Percentiles rank a stretch among this genome's conserved stretches.
These are phyloP conservation scores for Bertia moriformis DNA, from an alignment of 2,329 filamentous ascomycete genomes.

Conservation along the genomic window DNA sequence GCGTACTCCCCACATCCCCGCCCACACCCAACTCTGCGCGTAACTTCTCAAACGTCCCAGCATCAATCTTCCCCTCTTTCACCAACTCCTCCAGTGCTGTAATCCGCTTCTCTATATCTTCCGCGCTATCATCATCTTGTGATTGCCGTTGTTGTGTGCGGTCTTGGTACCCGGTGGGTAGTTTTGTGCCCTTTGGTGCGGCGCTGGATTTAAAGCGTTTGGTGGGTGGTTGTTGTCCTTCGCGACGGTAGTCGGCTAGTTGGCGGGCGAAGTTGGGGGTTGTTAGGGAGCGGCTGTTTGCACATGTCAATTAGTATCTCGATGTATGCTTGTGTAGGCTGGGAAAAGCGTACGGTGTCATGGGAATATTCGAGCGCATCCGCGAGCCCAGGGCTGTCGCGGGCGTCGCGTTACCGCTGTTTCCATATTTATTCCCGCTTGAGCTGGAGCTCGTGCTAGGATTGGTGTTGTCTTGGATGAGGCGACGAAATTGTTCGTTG, in stretches of 20 bases:
- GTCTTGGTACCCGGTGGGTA: not conserved
- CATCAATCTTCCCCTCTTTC: not conserved
- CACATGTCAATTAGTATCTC: no score
- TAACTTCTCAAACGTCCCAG: not conserved
- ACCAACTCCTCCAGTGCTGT: not conserved
- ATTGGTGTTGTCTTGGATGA: not conserved
- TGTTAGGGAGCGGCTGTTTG: not conserved
- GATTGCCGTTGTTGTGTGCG: not conserved
- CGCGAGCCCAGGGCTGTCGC: not conserved
- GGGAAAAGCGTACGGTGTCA: constrained; percentile 1
- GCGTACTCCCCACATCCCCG: not conserved
- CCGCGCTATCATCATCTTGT: not conserved
- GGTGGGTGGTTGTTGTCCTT: not conserved
- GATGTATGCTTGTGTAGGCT: no score
- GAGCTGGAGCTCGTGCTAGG: not conserved
- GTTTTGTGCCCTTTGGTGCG: not conserved
- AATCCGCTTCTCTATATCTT: not conserved
- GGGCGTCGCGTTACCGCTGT: not conserved
- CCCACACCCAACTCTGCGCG: not conserved
- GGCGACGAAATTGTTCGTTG: not conserved
- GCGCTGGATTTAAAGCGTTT: not conserved
- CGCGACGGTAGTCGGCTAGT: not conserved
- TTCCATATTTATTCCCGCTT: not conserved
- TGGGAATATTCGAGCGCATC: not conserved
- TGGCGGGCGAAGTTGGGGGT: not conserved